A percentile compares a stretch with the other conserved stretches of the same genome.
phyloP scores from a whole-genome alignment of 768 basidiomycete genomes.

The Hypholoma fasciculare region DNA sequence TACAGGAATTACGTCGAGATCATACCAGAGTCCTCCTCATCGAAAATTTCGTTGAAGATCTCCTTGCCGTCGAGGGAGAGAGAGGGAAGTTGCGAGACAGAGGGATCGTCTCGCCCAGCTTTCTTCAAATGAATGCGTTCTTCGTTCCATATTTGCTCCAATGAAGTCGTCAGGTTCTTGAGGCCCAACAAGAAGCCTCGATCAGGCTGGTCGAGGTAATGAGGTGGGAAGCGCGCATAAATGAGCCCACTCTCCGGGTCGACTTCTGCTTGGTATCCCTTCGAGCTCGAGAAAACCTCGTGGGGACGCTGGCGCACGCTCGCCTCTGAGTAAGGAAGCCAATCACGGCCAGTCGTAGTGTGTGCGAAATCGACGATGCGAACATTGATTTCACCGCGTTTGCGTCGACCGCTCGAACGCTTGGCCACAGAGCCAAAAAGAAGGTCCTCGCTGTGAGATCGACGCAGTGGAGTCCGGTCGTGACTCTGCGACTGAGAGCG shows the following conservation, averaged over 20 bases:
- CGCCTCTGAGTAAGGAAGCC: constrained; percentile 62
- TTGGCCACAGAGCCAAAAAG: constrained; percentile 66
- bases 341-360: constrained; percentile 94
- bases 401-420: constrained; percentile 64
- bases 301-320: constrained; percentile 36
- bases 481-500: constrained; percentile 43
- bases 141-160: constrained; percentile 87
- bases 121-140: constrained; percentile 76
- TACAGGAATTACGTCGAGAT: constrained; percentile 57
- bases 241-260: constrained; percentile 83
- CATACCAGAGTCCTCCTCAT: constrained; percentile 72
- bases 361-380: constrained; percentile 99
- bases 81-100: constrained; percentile 56
- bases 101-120: constrained; percentile 56
- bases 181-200: constrained; percentile 93
- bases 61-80: constrained; percentile 74
- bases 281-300: constrained; percentile 55
- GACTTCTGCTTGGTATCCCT: constrained; percentile 80
- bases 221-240: constrained; percentile 93
- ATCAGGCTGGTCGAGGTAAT: constrained; percentile 86
- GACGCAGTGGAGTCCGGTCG: constrained; percentile 55
- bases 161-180: constrained; percentile 71
- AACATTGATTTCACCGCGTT: constrained; percentile 90
- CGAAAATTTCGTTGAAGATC: constrained; percentile 77
- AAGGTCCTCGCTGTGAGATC: constrained; percentile 80